Evolutionary conservation across 352 stramenopile species (phyloP).

Genomic region (Lagenidium sp.): DNA sequence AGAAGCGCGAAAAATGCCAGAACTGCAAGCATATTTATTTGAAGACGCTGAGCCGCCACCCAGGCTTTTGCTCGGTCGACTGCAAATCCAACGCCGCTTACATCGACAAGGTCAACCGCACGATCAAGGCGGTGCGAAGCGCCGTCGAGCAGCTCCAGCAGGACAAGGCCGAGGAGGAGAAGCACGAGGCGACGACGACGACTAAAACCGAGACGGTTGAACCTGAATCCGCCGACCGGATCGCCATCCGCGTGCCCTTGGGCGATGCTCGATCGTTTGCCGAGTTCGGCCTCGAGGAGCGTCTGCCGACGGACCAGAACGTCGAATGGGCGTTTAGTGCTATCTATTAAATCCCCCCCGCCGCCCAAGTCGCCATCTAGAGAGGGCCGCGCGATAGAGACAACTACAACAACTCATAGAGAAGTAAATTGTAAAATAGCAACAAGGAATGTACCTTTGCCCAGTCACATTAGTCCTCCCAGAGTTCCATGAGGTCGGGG

Average conservation of each 20-base stretch:
- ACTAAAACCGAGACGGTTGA: constrained; percentile 9
- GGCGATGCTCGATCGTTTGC: constrained; percentile 44
- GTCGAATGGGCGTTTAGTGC: constrained; percentile 74
- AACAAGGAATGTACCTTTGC: too few relatives aligned
- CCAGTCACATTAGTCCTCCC: neutral
- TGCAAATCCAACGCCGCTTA: constrained; percentile 85
- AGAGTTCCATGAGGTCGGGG: neutral
- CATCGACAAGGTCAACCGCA: constrained; percentile 76
- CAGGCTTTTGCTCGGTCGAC: constrained; percentile 79
- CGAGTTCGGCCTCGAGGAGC: constrained; percentile 64
- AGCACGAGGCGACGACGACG: constrained; percentile 1
- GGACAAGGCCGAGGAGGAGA: constrained; percentile 11
- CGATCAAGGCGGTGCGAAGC: constrained; percentile 67
- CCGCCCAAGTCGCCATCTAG: neutral
- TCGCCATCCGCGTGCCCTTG: neutral
- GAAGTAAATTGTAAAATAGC: constrained; percentile 7
- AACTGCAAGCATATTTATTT: constrained; percentile 85
- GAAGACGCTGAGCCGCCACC: constrained; percentile 69
- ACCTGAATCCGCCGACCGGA: constrained; percentile 6
- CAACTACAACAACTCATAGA: constrained; percentile 2
- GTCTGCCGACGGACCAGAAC: constrained; percentile 41
- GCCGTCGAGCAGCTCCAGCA: constrained; percentile 44
- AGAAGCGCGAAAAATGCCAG: constrained; percentile 75
- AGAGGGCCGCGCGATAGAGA: neutral
- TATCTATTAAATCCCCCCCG: constrained; percentile 35